Conservation (phyloP, 1,139 yeast genomes). For the Debaryomycetaceae sp. region DNA sequence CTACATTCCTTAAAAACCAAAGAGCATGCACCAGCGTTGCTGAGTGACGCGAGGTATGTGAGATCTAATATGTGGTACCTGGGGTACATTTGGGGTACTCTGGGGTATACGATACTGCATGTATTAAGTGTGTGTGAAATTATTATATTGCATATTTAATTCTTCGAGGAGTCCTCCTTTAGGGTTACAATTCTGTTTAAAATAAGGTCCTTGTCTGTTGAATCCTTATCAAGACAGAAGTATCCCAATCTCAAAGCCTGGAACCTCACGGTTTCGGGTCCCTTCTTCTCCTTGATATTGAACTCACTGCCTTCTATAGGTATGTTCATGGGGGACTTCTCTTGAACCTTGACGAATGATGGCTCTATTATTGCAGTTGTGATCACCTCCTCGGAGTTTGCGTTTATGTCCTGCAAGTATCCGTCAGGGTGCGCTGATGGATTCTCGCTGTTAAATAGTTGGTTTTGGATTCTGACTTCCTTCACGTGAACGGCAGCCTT, state of each 20-base stretch:
- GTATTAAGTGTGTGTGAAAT: too few species aligned
- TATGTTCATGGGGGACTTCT: conserved; percentile 74
- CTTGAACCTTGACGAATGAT: conserved; percentile 65
- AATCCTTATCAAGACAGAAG: conserved; percentile 86
- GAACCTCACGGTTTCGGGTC: conserved; percentile 88
- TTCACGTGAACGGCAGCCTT: conserved; percentile 51
- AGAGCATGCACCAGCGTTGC: too few species aligned
- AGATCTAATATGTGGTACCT: too few species aligned
- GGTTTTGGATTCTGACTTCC: conserved; percentile 86
- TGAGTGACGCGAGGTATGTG: too few species aligned
- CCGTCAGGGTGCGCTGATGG: conserved; percentile 90
- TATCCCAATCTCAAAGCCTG: conserved; percentile 97
- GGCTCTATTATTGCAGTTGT: conserved; percentile 73
- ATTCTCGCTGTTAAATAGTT: conserved; percentile 85
- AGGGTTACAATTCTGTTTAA: conserved; percentile 87
- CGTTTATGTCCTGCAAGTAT: conserved; percentile 76
- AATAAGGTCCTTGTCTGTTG: conserved; percentile 55
- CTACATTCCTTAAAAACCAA: too few species aligned
- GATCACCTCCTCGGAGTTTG: conserved; percentile 68
- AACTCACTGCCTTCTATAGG: conserved; percentile 65
- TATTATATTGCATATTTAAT: conserved; percentile 6
- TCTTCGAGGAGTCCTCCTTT: conserved; percentile 66
- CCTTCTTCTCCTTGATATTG: conserved; percentile 58
- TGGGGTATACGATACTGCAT: background rate
- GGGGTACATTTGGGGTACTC: background rate